Conservation (phyloP, 2,329 filamentous ascomycete genomes). For the Arthroderma sp. region DNA sequence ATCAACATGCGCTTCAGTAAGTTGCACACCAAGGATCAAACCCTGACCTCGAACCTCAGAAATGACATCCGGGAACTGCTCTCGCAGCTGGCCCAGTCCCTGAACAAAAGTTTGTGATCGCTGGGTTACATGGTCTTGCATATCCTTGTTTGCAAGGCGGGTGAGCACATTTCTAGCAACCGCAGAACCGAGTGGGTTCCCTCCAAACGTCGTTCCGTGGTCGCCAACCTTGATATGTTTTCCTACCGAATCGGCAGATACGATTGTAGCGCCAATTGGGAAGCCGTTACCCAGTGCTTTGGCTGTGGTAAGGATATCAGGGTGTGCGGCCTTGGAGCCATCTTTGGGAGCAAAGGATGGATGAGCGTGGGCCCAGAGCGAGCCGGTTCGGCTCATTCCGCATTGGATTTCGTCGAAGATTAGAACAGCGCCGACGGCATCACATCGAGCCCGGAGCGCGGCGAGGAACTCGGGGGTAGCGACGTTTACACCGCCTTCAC, state of each 20-base stretch:
- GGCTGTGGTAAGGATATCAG: slow-evolving; percentile 84
- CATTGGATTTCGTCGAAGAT: slow-evolving; percentile 98
- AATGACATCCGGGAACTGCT: slow-evolving; percentile 57
- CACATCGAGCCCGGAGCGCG: slow-evolving; percentile 71
- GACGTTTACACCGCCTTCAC: slow-evolving; percentile 82
- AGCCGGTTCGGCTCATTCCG: slow-evolving; percentile 74
- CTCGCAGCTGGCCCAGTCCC: slow-evolving; percentile 43
- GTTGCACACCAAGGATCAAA: slow-evolving; percentile 74
- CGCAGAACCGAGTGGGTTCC: slow-evolving; percentile 74
- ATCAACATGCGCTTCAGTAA: slow-evolving; percentile 52
- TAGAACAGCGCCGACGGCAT: slow-evolving; percentile 73
- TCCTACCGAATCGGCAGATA: slow-evolving; percentile 50
- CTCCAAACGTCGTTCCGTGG: slow-evolving; percentile 88
- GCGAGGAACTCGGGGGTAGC: slow-evolving; percentile 71
- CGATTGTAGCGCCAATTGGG: slow-evolving; percentile 73
- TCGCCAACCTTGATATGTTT: slow-evolving; percentile 62
- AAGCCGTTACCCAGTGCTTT: slow-evolving; percentile 96
- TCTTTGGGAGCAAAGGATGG: slow-evolving; percentile 41
- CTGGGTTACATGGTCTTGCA: slow-evolving; percentile 55
- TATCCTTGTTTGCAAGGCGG: slow-evolving; percentile 55
- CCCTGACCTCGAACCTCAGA: slow-evolving; percentile 70
- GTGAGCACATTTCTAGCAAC: slow-evolving; percentile 76
- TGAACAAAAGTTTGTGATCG: slow-evolving; percentile 51
- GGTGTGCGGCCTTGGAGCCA: slow-evolving; percentile 56
- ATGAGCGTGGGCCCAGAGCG: slow-evolving; percentile 73